Evolutionary conservation across 129 eudicot species (phyloP), one percentile per base, ranked within the genome.

Genomic region (Helichrysum umbraculigerum): DNA sequence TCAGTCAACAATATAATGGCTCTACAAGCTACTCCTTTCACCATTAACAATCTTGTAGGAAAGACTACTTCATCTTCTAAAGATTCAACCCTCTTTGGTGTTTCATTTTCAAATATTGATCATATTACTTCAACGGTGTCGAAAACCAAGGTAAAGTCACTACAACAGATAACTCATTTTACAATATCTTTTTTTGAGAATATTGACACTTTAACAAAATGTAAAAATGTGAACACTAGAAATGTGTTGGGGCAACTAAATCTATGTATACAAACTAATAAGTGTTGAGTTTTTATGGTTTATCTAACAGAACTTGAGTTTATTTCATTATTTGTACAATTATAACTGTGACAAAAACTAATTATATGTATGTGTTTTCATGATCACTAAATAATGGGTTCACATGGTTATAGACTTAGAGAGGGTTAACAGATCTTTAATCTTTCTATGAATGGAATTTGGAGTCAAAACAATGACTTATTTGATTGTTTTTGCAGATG

Each of bases 21-120:
- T 78, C 85, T 91, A n/a, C 93, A 91, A 52, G 88, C 97, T 63
- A 79, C 93, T 72, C 72, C 89, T 58, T 71, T 86, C 74, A 78
- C 88, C 87, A 79, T 84, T 65, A 85, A 84, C 84, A 84, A 87
- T 73, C 39, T 80, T 25, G 28, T 73, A 83, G 89, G 81, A 25
- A 88, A 84, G 74, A 69, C 72, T 21, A 50, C 71, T 73, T 72
- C 67, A 58, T 51, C 73, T 63, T 72, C 78, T 44, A 89, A 87
- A 68, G 91, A 89, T 44, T 85, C 97, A n/a, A 77, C 79, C 70
- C 70, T 89, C 15, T 76, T 87, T 74, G 92, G 92, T 17, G 77
- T 72, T 25, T 69, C 95, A 71, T 79, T 88, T 22, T 83, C 79
- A 5, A 88, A 83, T 74, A 16, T 75, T 56, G 83, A 6, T 56